A percentile compares a stretch with the other conserved stretches of the same genome.
These are phyloP conservation scores for Aquilaria sinensis DNA, from an alignment of 345 rosid species.

Conservation along the genomic window DNA sequence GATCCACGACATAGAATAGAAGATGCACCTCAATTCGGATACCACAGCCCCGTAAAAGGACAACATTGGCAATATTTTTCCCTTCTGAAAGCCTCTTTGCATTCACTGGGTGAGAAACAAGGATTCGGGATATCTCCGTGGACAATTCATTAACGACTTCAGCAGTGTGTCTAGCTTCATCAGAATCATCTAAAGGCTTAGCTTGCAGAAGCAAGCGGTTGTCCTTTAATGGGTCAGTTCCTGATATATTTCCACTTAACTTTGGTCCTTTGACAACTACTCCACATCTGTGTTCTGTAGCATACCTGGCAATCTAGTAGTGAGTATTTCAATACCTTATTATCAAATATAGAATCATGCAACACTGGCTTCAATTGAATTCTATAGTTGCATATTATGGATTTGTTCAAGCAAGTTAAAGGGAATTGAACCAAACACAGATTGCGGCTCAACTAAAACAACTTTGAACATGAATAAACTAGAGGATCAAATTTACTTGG, in stretches of 20 bases:
- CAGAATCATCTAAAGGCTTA: slow-evolving; percentile 71
- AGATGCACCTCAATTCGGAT: slow-evolving; percentile 82
- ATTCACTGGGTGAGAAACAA: slow-evolving; percentile 69
- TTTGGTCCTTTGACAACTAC: slow-evolving; percentile 94
- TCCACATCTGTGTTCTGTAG: slow-evolving; percentile 95
- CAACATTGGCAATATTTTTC: slow-evolving; percentile 79
- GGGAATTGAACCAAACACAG: too few species aligned
- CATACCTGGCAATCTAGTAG: slow-evolving; percentile 46
- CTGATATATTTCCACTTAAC: slow-evolving; percentile 90
- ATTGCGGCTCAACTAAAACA: too few species aligned
- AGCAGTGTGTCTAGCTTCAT: slow-evolving; percentile 85
- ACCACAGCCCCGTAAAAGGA: slow-evolving; percentile 92
- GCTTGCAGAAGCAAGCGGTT: slow-evolving; percentile 74
- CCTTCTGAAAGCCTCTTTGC: slow-evolving; percentile 67
- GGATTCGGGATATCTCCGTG: slow-evolving; percentile 65
- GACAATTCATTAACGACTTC: slow-evolving; percentile 82
- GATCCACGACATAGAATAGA: too few species aligned
- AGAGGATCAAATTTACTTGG: too few species aligned
- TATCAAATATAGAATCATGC: too few species aligned
- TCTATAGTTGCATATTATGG: too few species aligned
- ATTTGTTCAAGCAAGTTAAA: too few species aligned
- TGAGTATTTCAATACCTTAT: too few species aligned
- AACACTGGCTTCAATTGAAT: too few species aligned
- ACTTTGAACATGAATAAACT: too few species aligned
- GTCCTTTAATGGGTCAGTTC: slow-evolving; percentile 95